These are phyloP conservation scores for Tulasnella sp. DNA, from an alignment of 768 basidiomycete genomes.

Conservation along the genomic window DNA sequence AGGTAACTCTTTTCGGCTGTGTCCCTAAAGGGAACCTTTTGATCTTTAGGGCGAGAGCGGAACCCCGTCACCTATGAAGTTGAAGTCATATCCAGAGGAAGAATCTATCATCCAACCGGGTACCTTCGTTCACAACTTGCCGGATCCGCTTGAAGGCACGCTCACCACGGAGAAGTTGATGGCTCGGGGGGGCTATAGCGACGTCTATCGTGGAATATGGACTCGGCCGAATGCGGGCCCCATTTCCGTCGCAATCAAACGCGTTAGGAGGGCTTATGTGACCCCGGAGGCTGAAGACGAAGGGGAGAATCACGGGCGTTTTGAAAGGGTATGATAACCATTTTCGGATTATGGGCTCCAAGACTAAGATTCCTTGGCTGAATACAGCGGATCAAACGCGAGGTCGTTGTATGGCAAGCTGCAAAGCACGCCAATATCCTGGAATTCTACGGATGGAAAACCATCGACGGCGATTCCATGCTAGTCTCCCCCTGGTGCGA, in stretches of 20 bases:
- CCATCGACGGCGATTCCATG: background rate
- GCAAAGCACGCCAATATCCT: background rate
- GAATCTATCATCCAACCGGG: too few species aligned
- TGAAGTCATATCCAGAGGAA: too few species aligned
- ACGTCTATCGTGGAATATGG: background rate
- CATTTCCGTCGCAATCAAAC: background rate
- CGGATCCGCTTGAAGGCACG: background rate
- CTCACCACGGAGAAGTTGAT: background rate
- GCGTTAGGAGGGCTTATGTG: too few species aligned
- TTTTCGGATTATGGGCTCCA: too few species aligned
- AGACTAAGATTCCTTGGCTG: too few species aligned
- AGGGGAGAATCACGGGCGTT: background rate
- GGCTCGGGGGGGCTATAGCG: background rate
- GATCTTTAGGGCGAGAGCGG: too few species aligned
- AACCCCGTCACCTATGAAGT: too few species aligned
- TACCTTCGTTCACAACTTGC: too few species aligned
- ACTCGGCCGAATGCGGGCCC: background rate
- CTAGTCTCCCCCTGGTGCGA: background rate
- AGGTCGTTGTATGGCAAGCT: background rate
- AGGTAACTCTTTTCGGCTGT: too few species aligned
- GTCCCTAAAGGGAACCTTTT: too few species aligned
- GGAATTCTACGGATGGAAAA: background rate
- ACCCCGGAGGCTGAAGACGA: background rate
- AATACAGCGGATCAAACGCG: background rate
- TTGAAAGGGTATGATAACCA: background rate